Evolutionary conservation across 768 basidiomycete species (phyloP), one percentile per base, ranked within the genome.

Genomic region (Myochromella boudieri): DNA sequence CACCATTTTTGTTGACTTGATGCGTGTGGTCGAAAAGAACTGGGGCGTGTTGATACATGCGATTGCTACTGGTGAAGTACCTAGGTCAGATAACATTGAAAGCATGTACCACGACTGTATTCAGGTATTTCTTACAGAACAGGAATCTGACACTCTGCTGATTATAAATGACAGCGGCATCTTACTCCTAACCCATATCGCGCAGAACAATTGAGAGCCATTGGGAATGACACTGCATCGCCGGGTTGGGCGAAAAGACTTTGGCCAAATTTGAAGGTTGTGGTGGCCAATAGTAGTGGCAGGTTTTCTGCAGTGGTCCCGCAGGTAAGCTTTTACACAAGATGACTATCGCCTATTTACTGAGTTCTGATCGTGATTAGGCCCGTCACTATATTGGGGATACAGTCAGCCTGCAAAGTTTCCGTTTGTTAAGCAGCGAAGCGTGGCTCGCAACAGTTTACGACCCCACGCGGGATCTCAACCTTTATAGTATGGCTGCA

Each of bases 21-120:
- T 49, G 17, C 48, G 48, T 11, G 28, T 49, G 17, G 37, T 49
- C 33, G 48, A 49, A 20, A 27, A 38, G 22, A 26, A 44, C 18
- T 49, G 48, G 48, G 48, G 44, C n/a, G 20, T 37, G 26, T 27
- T 49, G 22, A 14, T 49, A 15, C 25, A 44, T 9, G 42, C 48
- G 7, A 49, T 49, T 26, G 17, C 44, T 7, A 31, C 28, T 9
- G 48, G 48, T 6, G 28, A 17, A 20, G 26, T 49, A 14, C 48
- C 42, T 21, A 15, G 44, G 14, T 27, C 44, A 1, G 36, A 49
- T 17, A 42, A 42, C 11, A n/a, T 29, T 6, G 48, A 49, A 33
- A n/a, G 28, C 8, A 24, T 49, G 1, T 20, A 36, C 20, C 42
- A 38, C 3, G 21, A 44, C 21, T 27, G n/a, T n/a, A n/a, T 49